Conservation (phyloP, 2,329 filamentous ascomycete genomes). For the Pyricularia sp. region DNA sequence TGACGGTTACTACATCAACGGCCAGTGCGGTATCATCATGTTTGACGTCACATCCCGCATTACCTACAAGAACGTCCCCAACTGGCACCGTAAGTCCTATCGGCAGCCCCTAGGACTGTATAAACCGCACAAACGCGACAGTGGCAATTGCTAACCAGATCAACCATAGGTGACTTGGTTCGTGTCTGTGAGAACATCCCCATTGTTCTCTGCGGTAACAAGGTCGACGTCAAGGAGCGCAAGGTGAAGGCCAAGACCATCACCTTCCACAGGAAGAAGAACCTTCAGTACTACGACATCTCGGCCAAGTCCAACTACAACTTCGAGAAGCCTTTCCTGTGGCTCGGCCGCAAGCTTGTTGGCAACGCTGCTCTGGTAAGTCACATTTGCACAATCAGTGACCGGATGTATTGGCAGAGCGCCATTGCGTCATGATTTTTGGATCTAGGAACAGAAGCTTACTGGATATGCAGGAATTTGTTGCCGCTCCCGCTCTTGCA, state of each 20-base stretch:
- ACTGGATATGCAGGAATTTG: conserved; percentile 65
- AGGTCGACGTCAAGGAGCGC: conserved; percentile 99
- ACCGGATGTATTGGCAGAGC: not conserved
- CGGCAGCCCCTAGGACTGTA: not conserved
- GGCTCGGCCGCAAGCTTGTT: conserved; percentile 96
- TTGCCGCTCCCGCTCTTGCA: conserved; percentile 87
- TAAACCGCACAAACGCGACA: not conserved
- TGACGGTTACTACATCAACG: conserved; percentile 99
- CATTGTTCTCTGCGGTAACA: conserved; percentile 97
- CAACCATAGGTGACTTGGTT: conserved; percentile 73
- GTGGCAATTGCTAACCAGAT: conserved; percentile 9
- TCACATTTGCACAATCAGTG: conserved; percentile 10
- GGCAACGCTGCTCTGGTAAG: conserved; percentile 80
- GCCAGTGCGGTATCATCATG: conserved; percentile 99
- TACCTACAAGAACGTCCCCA: conserved; percentile 99
- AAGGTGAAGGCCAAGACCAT: conserved; percentile 99
- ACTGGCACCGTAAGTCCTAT: conserved; percentile 84
- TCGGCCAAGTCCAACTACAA: conserved; percentile 99
- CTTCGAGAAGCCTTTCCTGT: conserved; percentile 99
- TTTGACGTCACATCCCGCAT: conserved; percentile 99
- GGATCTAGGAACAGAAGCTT: conserved; percentile 14
- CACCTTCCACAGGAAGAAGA: conserved; percentile 99
- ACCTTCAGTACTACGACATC: conserved; percentile 99
- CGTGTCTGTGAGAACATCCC: conserved; percentile 99
- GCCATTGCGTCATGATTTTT: too few relatives aligned